These are phyloP conservation scores for Umbelopsis isabellina DNA, from an alignment of 192 early-diverging fungal genomes.

Conservation along the genomic window DNA sequence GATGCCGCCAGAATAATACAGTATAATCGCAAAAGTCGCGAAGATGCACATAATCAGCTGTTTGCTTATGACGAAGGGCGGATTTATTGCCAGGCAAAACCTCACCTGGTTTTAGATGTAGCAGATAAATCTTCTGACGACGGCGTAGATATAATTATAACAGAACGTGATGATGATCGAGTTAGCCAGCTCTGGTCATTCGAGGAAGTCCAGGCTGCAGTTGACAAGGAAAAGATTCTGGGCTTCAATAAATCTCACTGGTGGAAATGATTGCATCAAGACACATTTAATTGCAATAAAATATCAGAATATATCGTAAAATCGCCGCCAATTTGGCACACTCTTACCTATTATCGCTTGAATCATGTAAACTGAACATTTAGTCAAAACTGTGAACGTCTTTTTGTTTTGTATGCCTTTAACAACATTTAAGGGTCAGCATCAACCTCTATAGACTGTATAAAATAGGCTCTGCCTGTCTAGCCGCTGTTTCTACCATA, in stretches of 20 bases:
- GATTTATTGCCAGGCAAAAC: constrained; percentile 14
- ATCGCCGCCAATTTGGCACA: too few species aligned
- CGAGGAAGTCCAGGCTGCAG: not conserved
- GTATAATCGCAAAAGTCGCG: constrained; percentile 2
- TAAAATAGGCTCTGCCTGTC: too few species aligned
- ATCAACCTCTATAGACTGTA: too few species aligned
- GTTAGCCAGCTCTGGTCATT: constrained; percentile 10
- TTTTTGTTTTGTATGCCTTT: too few species aligned
- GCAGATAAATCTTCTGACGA: constrained; percentile 3
- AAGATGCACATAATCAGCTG: constrained; percentile 9
- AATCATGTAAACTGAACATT: too few species aligned
- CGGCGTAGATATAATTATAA: not conserved
- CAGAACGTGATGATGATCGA: constrained; percentile 16
- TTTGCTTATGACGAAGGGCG: constrained; percentile 6
- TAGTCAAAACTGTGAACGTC: too few species aligned
- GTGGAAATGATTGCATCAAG: constrained; percentile 1
- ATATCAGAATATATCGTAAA: not conserved
- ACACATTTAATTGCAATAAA: not conserved
- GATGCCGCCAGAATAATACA: constrained; percentile 6
- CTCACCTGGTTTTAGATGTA: constrained; percentile 4
- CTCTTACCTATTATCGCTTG: too few species aligned
- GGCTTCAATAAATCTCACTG: not conserved
- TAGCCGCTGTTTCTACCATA: too few species aligned
- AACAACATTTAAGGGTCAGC: too few species aligned
- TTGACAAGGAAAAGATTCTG: constrained; percentile 10